Base-by-base conservation (phyloP, 345 rosid species). In the Lepidium didymum region DNA sequence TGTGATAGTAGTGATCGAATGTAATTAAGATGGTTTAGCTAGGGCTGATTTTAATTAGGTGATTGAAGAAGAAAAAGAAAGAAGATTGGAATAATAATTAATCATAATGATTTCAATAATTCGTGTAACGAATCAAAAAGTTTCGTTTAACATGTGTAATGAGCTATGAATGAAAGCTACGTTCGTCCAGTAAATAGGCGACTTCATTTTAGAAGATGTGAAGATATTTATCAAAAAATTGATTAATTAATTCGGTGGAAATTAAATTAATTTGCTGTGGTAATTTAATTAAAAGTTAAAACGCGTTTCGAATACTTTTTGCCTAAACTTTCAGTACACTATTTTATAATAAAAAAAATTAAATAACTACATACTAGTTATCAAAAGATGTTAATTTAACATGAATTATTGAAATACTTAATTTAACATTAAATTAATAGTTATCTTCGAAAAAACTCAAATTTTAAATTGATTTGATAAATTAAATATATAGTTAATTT, bases 111-210 rank as follows among this genome's bases (percentile, higher is more conserved):
- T 36, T 73, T 55, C 27, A 58, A 50, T 57, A 8, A 50, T 40
- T 47, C 21, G 23, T 2, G 13, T 57, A 40, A 47, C 62, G 37
- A 58, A 19, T 49, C 53, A 29, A n/a, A 50, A 47, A 50, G 23
- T 35, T 53, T 54, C n/a, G 36, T 53, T 3, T 57, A 51, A 58
- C 41, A 63, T 46, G 51, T 55, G 57, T 63, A 13, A 63, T 55
- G 57, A 44, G 27, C 0, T 64, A 27, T 64, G 18, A 43, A 56
- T 19, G 64, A 72, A 46, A 63, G 70, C 70, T 45, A 72, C 50
- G 50, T 55, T 71, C 69, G 63, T 72, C 64, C 75, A 35, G 54
- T 70, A 44, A 62, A 36, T 54, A 44, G 34, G 38, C 45, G 55
- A 61, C 31, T 52, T 10, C 18, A 31, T 31, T 60, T 21, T 8